Evolutionary conservation across 164 flowering plant genomes (phyloP), one percentile per base, ranked within the genome.

Genomic region (Vitis rotundifolia): DNA sequence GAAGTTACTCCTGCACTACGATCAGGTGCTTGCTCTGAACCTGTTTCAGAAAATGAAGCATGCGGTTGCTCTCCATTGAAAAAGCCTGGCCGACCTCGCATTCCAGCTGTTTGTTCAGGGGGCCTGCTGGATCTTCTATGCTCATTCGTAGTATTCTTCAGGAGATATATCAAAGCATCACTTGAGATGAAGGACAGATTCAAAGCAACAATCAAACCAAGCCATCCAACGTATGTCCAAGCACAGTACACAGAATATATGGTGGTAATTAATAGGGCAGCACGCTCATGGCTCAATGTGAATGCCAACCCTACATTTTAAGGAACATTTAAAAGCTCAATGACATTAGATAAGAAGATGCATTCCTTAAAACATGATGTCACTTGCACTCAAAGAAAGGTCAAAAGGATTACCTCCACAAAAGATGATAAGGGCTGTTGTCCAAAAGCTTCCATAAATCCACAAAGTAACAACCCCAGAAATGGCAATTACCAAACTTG

Each of bases 361-460:
- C 7, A 55, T 2, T 6, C 5, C 44, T 37, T 50, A 15, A 59
- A 16, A 56, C 11, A 53, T 51, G 16, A 48, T 11, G 16, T 51
- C 16, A 19, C 10, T 52, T 8, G 19, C 1, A 15, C 5, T 28
- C 0, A 61, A 61, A 44, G 7, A 71, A 54, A 61, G 59, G 62
- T 61, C 15, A 68, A 77, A 70, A 70, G 49, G 19, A 47, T 73
- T 59, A 96, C 99, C 97, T 83, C 89, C 97, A 69, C 80, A 67
- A 62, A 83, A 61, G 58, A 86, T 74, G 71, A 88, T 72, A 61
- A 86, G 74, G 8, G 73, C 72, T 28, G 97, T 93, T 56, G 86
- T 88, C 97, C 98, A 96, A 75, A 96, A 91, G 83, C 97, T 91
- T 71, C 99, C 99, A 83, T 87, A 93, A 6, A 93, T 54, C 97